A percentile compares a stretch with the other conserved stretches of the same genome.
Evolutionary conservation across 2,329 filamentous ascomycete species (phyloP).

Genomic region (Colletotrichum tabaci): DNA sequence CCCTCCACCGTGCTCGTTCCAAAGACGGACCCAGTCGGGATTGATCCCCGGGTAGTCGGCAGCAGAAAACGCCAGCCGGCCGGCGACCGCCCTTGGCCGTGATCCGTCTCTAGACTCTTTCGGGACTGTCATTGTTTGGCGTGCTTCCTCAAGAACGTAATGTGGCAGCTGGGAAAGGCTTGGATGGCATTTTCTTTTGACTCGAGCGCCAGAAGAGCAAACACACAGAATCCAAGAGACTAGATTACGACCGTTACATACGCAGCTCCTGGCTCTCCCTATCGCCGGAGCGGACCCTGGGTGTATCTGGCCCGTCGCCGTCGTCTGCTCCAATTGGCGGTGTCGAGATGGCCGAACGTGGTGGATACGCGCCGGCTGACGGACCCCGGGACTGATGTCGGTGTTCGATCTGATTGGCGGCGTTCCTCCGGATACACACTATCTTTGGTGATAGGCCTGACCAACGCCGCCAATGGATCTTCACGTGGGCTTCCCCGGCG

Average conservation of each 20-base stretch:
- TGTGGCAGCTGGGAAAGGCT: neutral
- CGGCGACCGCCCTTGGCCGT: neutral
- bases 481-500: conserved; percentile 35
- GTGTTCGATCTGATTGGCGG: conserved; percentile 27
- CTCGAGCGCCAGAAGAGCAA: neutral
- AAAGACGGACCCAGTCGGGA: conserved; percentile 48
- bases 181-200: neutral
- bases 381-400: conserved; percentile 20
- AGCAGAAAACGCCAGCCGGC: conserved; percentile 22
- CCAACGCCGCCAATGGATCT: conserved; percentile 44
- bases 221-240: neutral
- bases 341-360: conserved; percentile 28
- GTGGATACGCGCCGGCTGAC: conserved; percentile 4
- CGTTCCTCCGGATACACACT: neutral
- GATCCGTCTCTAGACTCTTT: neutral
- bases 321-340: conserved; percentile 23
- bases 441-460: conserved; percentile 21
- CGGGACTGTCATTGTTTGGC: conserved; percentile 16
- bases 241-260: too few species aligned
- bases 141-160: neutral
- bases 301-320: neutral
- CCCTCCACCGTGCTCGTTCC: conserved; percentile 48
- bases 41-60: conserved; percentile 46
- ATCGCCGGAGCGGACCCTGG: conserved; percentile 9
- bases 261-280: neutral